Evolutionary conservation across 2,329 filamentous ascomycete genomes (phyloP).

Genomic region (Dothideomycetes sp.): DNA sequence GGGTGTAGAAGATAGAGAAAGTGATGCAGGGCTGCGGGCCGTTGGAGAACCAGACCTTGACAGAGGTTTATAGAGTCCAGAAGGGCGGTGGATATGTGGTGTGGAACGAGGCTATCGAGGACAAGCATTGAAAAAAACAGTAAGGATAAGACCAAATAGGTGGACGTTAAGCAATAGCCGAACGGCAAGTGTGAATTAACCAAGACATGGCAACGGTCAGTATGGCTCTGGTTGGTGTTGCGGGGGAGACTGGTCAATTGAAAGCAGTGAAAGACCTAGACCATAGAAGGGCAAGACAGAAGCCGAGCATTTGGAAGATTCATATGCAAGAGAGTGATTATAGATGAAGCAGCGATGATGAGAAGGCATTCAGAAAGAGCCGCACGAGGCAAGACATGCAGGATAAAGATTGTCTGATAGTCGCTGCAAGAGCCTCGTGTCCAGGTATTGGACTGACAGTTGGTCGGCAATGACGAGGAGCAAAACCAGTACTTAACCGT

Average conservation of each 20-base stretch:
- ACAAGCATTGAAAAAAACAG: neutral
- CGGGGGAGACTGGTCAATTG: neutral
- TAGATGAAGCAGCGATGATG: neutral
- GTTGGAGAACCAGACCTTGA: neutral
- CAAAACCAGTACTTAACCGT: constrained; percentile 3
- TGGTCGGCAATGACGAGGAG: neutral
- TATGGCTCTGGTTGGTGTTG: neutral
- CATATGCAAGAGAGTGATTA: no score
- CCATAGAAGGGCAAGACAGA: no score
- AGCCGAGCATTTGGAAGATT: no score
- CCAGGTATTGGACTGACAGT: neutral
- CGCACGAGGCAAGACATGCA: neutral
- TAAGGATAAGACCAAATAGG: neutral
- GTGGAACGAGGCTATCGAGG: neutral
- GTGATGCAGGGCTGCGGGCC: neutral
- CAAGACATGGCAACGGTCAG: neutral
- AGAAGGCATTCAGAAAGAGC: neutral
- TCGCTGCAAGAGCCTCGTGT: neutral
- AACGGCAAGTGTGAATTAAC: neutral
- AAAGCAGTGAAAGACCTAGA: neutral
- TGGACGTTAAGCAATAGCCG: neutral
- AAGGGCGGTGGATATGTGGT: neutral
- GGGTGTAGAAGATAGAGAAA: no score
- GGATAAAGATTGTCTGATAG: neutral
- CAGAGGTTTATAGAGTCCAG: neutral